Conservation (phyloP, 2,329 filamentous ascomycete species). For the Metarhizium rileyi region DNA sequence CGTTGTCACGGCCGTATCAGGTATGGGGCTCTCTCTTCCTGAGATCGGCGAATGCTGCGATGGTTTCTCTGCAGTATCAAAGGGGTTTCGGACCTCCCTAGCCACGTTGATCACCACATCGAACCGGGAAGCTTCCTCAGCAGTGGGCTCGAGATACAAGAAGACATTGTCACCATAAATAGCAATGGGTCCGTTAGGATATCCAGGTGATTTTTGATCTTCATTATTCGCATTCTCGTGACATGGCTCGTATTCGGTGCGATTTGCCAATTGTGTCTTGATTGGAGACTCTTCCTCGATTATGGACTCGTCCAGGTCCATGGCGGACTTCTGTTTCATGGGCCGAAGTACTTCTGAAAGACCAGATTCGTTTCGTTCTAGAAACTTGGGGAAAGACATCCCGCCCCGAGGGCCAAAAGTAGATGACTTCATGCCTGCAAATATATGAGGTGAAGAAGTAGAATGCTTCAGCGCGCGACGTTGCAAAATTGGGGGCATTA, state of each 20-base stretch:
- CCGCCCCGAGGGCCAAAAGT: constrained; percentile 52
- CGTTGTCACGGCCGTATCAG: constrained; percentile 47
- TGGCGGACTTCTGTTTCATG: constrained; percentile 30
- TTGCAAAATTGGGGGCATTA: constrained; percentile 48
- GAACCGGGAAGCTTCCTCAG: constrained; percentile 65
- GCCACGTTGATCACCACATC: constrained; percentile 82
- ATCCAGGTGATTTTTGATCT: constrained; percentile 72
- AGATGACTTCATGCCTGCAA: constrained; percentile 47
- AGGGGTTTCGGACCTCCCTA: constrained; percentile 71
- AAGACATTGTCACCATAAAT: constrained; percentile 73
- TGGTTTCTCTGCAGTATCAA: constrained; percentile 31
- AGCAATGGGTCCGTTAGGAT: constrained; percentile 71
- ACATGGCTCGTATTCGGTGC: constrained; percentile 44
- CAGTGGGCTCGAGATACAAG: constrained; percentile 70
- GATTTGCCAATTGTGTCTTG: constrained; percentile 50
- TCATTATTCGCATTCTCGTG: constrained; percentile 64
- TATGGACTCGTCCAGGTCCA: constrained; percentile 33
- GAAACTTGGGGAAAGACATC: constrained; percentile 53
- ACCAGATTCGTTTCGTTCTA: constrained; percentile 50
- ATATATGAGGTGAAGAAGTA: constrained; percentile 57
- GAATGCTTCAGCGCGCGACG: constrained; percentile 57
- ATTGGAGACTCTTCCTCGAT: constrained; percentile 50
- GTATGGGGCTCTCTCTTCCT: constrained; percentile 30
- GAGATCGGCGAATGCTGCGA: constrained; percentile 18
- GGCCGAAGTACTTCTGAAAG: constrained; percentile 49